Conservation (phyloP, 805 yeast genomes). For the Ascoidea asiatica region DNA sequence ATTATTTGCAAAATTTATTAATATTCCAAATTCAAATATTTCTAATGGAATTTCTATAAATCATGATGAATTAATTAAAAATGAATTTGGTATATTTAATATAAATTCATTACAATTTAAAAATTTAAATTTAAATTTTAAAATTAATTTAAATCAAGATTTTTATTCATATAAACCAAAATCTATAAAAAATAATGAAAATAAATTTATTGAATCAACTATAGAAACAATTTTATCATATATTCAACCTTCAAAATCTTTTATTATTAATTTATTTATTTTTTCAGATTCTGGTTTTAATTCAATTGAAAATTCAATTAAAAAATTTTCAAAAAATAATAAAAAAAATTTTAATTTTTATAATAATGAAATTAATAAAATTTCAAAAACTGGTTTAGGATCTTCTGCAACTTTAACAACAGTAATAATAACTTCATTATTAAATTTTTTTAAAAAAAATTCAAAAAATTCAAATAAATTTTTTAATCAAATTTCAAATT, state of each 20-base stretch:
- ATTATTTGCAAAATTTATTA: slow-evolving; percentile 14
- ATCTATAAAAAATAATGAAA: slow-evolving; percentile 15
- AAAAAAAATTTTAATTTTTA: slow-evolving; percentile 46
- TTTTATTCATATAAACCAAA: background rate
- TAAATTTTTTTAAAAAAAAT: slow-evolving; percentile 28
- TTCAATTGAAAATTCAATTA: slow-evolving; percentile 42
- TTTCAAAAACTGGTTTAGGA: slow-evolving; percentile 90
- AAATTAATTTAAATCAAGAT: background rate
- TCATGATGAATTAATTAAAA: background rate
- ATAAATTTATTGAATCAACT: slow-evolving; percentile 68
- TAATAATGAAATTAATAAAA: slow-evolving; percentile 42
- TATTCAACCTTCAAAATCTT: slow-evolving; percentile 21
- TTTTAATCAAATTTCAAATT: slow-evolving; percentile 10
- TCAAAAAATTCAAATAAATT: too few species aligned
- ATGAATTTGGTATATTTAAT: background rate
- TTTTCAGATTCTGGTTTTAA: slow-evolving; percentile 86
- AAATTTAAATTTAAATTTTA: background rate
- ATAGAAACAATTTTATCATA: slow-evolving; percentile 43
- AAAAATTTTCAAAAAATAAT: slow-evolving; percentile 22
- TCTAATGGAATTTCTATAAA: background rate
- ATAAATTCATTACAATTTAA: background rate
- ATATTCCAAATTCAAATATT: slow-evolving; percentile 9
- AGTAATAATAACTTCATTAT: slow-evolving; percentile 58
- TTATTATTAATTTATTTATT: slow-evolving; percentile 37
- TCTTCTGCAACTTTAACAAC: slow-evolving; percentile 91